Evolutionary conservation across 164 flowering plant genomes (phyloP).

Genomic region (Hamamelis virginiana): DNA sequence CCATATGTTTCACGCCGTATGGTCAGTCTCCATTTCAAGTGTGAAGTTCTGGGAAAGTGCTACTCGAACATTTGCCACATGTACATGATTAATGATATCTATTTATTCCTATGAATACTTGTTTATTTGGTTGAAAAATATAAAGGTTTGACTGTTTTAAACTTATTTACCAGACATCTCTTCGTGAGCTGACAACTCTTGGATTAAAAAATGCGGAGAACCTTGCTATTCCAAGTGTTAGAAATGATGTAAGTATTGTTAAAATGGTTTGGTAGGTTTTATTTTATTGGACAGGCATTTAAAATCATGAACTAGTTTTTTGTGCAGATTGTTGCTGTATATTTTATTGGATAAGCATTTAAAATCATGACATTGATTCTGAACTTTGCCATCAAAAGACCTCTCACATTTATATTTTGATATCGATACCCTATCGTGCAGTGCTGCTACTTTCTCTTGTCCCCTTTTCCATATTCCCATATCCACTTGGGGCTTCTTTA

Average conservation of each 20-base stretch:
- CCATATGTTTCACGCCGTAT: conserved; percentile 87
- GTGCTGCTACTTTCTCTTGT: background rate
- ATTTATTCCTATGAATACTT: background rate
- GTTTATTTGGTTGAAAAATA: background rate
- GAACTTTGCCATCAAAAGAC: too few relatives aligned
- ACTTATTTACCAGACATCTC: conserved; percentile 61
- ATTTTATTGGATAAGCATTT: too few relatives aligned
- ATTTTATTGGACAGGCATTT: background rate
- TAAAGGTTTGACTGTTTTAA: conserved; percentile 10
- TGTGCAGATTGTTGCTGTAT: background rate
- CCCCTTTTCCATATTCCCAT: background rate
- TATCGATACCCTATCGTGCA: background rate
- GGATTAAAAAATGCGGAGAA: conserved; percentile 93
- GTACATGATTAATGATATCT: conserved; percentile 17
- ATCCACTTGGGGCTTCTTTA: background rate
- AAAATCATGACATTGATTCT: too few relatives aligned
- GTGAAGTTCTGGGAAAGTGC: conserved; percentile 35
- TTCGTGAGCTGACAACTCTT: conserved; percentile 81
- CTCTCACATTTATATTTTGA: background rate
- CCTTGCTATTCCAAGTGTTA: conserved; percentile 92
- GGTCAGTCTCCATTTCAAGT: conserved; percentile 59
- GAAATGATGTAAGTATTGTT: conserved; percentile 87
- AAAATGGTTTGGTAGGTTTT: too few relatives aligned
- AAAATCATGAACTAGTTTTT: too few relatives aligned
- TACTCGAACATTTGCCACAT: conserved; percentile 26